Evolutionary conservation across 2,329 filamentous ascomycete genomes (phyloP).

Genomic region (Trichoderma cornu-damae): DNA sequence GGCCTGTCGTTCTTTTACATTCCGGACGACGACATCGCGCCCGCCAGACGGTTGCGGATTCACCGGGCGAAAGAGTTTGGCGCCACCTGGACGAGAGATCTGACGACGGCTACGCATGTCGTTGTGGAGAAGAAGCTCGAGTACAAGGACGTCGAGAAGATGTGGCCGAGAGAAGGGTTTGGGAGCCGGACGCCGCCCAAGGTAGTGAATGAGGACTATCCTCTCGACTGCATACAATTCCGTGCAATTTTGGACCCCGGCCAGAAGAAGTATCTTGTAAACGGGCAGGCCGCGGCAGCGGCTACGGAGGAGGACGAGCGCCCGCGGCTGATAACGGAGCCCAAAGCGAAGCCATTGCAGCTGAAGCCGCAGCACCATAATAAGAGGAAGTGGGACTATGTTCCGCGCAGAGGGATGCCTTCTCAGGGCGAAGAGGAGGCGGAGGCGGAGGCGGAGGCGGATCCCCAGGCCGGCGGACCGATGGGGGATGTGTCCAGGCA

Average conservation of each 20-base stretch:
- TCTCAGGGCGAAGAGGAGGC: conserved; percentile 29
- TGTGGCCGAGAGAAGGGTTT: conserved; percentile 28
- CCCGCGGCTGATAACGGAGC: conserved; percentile 13
- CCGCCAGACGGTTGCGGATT: conserved; percentile 64
- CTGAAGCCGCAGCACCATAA: conserved; percentile 44
- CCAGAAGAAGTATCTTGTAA: conserved; percentile 55
- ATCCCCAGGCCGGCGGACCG: conserved; percentile 24
- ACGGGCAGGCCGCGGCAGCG: conserved; percentile 37
- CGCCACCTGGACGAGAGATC: conserved; percentile 61
- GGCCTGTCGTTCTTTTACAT: conserved; percentile 68
- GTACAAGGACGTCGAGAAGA: conserved; percentile 58
- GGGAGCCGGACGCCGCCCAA: conserved; percentile 31
- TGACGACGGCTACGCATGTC: conserved; percentile 65
- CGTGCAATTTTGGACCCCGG: conserved; percentile 52
- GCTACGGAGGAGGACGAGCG: not conserved
- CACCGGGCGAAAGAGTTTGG: conserved; percentile 70
- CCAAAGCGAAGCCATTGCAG: conserved; percentile 38
- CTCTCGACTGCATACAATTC: conserved; percentile 62
- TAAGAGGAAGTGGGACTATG: conserved; percentile 37
- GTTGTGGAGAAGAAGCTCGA: conserved; percentile 67
- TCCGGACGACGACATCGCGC: conserved; percentile 70
- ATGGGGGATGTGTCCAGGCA: not conserved
- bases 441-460: conserved; percentile 16
- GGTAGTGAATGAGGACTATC: conserved; percentile 64
- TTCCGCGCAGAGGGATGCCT: conserved; percentile 37